A percentile compares a stretch with the other conserved stretches of the same genome.
Conservation (phyloP, 2,329 filamentous ascomycete species). For the Fusarium vanettenii region DNA sequence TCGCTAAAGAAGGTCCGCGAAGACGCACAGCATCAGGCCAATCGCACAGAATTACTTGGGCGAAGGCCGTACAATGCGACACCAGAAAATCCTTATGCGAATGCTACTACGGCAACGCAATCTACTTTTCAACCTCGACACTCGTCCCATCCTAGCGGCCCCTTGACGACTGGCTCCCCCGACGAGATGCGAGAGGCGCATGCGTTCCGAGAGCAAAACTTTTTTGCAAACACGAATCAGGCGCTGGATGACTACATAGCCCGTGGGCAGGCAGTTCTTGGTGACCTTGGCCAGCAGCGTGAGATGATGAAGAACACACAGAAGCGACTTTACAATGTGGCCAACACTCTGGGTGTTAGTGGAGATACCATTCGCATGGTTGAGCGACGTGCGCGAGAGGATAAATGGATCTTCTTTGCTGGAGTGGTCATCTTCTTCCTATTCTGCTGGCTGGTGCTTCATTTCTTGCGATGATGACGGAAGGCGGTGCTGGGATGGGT, state of each 20-base stretch:
- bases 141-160: constrained; percentile 50
- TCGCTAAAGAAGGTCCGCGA: constrained; percentile 81
- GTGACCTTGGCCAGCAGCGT: constrained; percentile 87
- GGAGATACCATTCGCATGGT: constrained; percentile 98
- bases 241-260: constrained; percentile 96
- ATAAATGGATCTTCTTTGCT: constrained; percentile 97
- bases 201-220: constrained; percentile 88
- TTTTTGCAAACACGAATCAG: constrained; percentile 83
- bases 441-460: constrained; percentile 92
- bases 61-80: constrained; percentile 82
- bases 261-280: constrained; percentile 87
- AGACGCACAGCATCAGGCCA: constrained; percentile 73
- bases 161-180: constrained; percentile 57
- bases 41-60: constrained; percentile 85
- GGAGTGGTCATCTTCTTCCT: constrained; percentile 87
- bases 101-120: constrained; percentile 54
- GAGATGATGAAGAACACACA: constrained; percentile 97
- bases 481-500: neutral
- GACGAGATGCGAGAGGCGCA: constrained; percentile 81
- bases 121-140: constrained; percentile 56
- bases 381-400: constrained; percentile 88
- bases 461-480: constrained; percentile 72
- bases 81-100: constrained; percentile 93
- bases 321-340: constrained; percentile 88
- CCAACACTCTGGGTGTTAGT: constrained; percentile 91